These are phyloP conservation scores for Phialophora tarda DNA, from an alignment of 2,329 filamentous ascomycete genomes.

Conservation along the genomic window DNA sequence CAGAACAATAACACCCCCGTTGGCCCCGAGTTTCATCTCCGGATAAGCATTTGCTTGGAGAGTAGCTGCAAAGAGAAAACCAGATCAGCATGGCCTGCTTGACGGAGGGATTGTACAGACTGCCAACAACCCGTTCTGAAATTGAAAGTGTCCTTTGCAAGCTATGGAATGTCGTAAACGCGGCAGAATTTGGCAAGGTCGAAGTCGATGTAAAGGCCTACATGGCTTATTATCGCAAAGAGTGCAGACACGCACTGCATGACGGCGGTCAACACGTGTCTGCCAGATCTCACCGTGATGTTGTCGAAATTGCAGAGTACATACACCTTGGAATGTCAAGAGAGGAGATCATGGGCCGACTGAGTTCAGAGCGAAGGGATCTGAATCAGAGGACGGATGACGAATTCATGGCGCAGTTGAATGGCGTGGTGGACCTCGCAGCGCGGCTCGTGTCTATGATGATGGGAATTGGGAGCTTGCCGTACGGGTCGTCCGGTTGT, in stretches of 20 bases:
- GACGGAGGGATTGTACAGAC: neutral
- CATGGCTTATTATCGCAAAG: conserved; percentile 7
- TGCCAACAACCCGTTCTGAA: neutral
- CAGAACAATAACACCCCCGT: too few relatives aligned
- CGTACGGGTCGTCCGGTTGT: neutral
- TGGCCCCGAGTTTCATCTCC: too few relatives aligned
- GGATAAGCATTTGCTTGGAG: too few relatives aligned
- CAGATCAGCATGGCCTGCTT: neutral
- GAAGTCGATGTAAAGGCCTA: neutral
- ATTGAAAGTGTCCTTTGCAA: neutral
- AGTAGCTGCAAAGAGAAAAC: neutral
- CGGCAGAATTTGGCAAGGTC: neutral
- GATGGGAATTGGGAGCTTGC: neutral
- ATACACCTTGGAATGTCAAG: neutral
- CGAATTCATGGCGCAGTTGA: neutral
- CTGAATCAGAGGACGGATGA: neutral
- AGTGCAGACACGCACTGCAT: neutral
- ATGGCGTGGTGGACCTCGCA: conserved; percentile 11
- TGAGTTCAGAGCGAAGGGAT: neutral
- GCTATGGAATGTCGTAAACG: too few relatives aligned
- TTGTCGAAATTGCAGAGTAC: neutral
- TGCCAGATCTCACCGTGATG: neutral
- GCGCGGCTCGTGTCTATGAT: conserved; percentile 11
- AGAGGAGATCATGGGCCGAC: neutral
- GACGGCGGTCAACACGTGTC: neutral